Conservation (phyloP, 805 yeast genomes). For the Saturnispora sekii region DNA sequence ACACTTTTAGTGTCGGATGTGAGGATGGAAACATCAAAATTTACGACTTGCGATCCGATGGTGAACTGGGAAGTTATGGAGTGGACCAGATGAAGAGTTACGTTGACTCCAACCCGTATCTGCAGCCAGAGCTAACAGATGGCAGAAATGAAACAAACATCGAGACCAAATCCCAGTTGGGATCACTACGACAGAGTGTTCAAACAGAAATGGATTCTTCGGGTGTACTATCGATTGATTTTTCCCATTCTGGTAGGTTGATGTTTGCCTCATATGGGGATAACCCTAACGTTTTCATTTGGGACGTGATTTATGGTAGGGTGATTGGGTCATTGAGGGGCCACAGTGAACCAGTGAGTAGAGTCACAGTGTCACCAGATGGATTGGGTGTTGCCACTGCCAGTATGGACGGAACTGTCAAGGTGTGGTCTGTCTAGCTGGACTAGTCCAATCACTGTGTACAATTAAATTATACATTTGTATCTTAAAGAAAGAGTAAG, state of each 20-base stretch:
- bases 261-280: conserved; percentile 71
- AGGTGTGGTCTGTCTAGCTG: conserved; percentile 41
- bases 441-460: too few relatives aligned
- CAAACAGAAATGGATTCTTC: conserved; percentile 40
- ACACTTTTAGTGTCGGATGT: conserved; percentile 62
- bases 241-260: conserved; percentile 64
- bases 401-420: conserved; percentile 70
- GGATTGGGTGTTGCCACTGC: conserved; percentile 72
- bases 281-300: conserved; percentile 51
- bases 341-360: conserved; percentile 51
- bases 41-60: conserved; percentile 70
- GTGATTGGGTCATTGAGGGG: conserved; percentile 59
- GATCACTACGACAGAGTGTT: conserved; percentile 21
- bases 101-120: conserved; percentile 3
- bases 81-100: conserved; percentile 14
- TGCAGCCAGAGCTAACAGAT: conserved; percentile 4
- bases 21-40: conserved; percentile 68
- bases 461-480: too few relatives aligned
- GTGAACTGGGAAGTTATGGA: conserved; percentile 47
- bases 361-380: conserved; percentile 58
- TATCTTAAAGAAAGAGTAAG: background rate
- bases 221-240: conserved; percentile 67
- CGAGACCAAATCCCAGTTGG: conserved; percentile 9
- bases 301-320: conserved; percentile 66
- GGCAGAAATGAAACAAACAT: background rate